phyloP scores from a whole-genome alignment of 495 filamentous ascomycete genomes.

The Penicillium argentinense region DNA sequence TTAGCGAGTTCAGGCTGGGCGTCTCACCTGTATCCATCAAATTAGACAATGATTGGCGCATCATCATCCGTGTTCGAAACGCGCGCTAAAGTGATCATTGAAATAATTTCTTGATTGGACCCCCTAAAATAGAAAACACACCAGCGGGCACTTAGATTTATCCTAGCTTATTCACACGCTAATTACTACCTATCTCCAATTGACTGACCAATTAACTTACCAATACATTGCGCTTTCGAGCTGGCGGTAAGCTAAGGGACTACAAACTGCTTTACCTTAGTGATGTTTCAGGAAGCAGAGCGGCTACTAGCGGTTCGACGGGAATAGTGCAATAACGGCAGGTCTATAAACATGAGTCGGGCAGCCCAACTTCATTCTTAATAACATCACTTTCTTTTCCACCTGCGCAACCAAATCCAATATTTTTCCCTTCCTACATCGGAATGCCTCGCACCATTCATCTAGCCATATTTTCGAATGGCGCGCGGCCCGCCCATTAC shows the following conservation, averaged over 20 bases:
- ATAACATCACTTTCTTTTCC: background rate
- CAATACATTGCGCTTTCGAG: background rate
- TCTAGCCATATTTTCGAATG: background rate
- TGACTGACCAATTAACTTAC: background rate
- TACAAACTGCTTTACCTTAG: background rate
- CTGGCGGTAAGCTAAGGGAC: background rate
- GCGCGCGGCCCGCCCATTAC: background rate
- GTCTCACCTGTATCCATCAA: background rate
- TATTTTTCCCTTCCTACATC: background rate
- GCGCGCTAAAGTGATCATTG: background rate
- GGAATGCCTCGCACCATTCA: background rate
- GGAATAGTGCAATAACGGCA: background rate
- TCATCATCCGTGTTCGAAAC: background rate
- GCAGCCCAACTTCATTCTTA: background rate
- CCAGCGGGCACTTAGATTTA: background rate
- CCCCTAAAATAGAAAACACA: background rate
- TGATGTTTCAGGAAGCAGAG: background rate
- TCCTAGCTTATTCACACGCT: background rate
- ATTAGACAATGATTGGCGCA: background rate
- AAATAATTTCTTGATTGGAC: background rate
- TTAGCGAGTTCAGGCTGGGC: background rate
- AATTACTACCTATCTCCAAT: background rate
- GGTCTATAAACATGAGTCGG: background rate
- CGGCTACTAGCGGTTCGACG: background rate
- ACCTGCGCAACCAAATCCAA: background rate